phyloP scores from a whole-genome alignment of 2,329 filamentous ascomycete species.

The Xylaria polymorpha region DNA sequence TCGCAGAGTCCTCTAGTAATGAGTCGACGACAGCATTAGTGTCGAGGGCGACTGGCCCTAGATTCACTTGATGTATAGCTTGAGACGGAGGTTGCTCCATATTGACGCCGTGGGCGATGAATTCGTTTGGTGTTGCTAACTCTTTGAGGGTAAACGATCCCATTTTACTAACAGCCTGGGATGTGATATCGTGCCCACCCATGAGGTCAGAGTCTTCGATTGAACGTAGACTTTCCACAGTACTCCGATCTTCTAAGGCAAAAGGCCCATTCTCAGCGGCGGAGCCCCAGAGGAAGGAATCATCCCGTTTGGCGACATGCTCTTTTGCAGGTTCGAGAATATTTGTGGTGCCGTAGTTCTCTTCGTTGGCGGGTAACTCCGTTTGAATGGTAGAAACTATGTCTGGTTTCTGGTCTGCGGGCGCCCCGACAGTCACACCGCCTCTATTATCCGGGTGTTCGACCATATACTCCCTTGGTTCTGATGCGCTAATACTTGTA shows the following conservation, averaged over 20 bases:
- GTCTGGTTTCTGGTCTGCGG: not conserved
- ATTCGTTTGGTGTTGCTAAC: not conserved
- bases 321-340: constrained; percentile 5
- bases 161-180: not conserved
- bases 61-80: not conserved
- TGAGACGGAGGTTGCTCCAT: constrained; percentile 7
- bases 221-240: not conserved
- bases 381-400: not conserved
- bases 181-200: not conserved
- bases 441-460: not conserved
- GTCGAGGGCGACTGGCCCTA: not conserved
- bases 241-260: not conserved
- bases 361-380: not conserved
- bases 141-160: not conserved
- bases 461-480: not conserved
- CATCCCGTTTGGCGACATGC: not conserved
- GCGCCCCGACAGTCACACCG: not conserved
- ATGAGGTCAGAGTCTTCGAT: not conserved
- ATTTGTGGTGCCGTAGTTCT: not conserved
- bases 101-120: not conserved
- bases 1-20: not conserved
- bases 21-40: not conserved
- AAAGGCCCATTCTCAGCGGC: not conserved
- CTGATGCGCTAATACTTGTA: not conserved
- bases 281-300: not conserved